Percentiles rank a stretch among this genome's conserved stretches.
These are phyloP conservation scores for Craterostigma plantagineum DNA, from an alignment of 257 asterid genomes.

Conservation along the genomic window DNA sequence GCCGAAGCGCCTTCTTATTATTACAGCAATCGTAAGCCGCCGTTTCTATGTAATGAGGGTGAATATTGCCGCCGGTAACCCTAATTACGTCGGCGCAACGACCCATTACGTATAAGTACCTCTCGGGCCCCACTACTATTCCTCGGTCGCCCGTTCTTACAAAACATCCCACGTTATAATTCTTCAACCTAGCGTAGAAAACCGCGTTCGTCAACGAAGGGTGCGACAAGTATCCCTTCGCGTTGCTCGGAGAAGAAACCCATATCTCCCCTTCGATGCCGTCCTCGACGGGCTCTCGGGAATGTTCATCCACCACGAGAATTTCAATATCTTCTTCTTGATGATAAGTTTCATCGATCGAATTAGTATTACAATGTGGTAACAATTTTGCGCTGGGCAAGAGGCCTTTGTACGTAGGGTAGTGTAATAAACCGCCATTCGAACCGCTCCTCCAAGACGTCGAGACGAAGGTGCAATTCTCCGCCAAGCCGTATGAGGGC, in stretches of 20 bases:
- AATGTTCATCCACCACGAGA: slow-evolving; percentile 42
- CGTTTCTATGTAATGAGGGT: slow-evolving; percentile 70
- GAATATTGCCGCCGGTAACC: slow-evolving; percentile 18
- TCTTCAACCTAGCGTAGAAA: slow-evolving; percentile 23
- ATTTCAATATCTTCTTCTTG: slow-evolving; percentile 38
- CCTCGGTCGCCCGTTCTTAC: slow-evolving; percentile 75
- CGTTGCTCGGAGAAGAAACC: slow-evolving; percentile 72
- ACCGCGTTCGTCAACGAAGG: slow-evolving; percentile 35
- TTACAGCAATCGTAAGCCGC: slow-evolving; percentile 25
- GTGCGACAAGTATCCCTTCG: slow-evolving; percentile 53
- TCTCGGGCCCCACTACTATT: slow-evolving; percentile 28
- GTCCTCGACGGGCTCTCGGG: slow-evolving; percentile 29
- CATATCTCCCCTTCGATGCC: slow-evolving; percentile 85
- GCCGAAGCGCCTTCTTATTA: slow-evolving; percentile 21
- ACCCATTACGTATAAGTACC: slow-evolving; percentile 51
- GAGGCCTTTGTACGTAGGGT: slow-evolving; percentile 28
- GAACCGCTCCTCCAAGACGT: slow-evolving; percentile 48
- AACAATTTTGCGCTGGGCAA: slow-evolving; percentile 55
- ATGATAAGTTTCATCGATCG: slow-evolving; percentile 17
- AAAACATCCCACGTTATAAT: slow-evolving; percentile 12
- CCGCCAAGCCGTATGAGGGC: slow-evolving; percentile 74
- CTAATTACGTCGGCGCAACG: slow-evolving; percentile 33
- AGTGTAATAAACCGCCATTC: slow-evolving; percentile 6
- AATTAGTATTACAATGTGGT: no score
- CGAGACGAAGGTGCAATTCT: slow-evolving; percentile 65